Conservation (phyloP, 106 monocot genomes). For the Gastrodia elata region DNA sequence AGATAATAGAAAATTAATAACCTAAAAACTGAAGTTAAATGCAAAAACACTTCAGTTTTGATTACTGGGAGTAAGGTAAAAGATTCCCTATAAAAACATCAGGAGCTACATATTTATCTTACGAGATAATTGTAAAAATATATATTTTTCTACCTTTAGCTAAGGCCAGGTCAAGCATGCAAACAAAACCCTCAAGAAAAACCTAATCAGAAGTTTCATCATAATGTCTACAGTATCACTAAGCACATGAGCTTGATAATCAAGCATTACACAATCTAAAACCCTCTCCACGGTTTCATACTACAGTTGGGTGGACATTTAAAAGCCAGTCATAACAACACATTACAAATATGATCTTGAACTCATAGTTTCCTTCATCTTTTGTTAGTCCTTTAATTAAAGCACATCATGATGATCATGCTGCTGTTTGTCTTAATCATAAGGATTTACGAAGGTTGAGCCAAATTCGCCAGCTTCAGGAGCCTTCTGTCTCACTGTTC, state of each 20-base stretch:
- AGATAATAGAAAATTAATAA: no score
- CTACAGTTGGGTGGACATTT: neutral
- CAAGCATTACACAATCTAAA: neutral
- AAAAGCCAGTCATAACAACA: neutral
- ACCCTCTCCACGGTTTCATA: neutral
- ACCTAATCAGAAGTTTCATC: neutral
- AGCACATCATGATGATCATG: neutral
- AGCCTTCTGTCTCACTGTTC: conserved; percentile 23
- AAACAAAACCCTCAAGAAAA: neutral
- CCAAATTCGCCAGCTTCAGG: neutral
- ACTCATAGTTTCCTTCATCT: neutral
- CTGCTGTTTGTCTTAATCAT: neutral
- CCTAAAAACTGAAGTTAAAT: neutral
- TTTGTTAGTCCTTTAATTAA: neutral
- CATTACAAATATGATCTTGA: neutral
- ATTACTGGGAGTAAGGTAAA: neutral
- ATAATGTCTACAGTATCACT: neutral
- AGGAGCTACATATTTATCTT: no score
- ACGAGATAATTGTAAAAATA: no score
- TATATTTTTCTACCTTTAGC: neutral
- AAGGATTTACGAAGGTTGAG: neutral
- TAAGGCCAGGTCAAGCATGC: neutral
- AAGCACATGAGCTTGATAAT: neutral
- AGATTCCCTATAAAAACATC: neutral
- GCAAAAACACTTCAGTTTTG: neutral